phyloP scores from a whole-genome alignment of 2,329 filamentous ascomycete genomes.

The Ophiostoma himal-ulmi region DNA sequence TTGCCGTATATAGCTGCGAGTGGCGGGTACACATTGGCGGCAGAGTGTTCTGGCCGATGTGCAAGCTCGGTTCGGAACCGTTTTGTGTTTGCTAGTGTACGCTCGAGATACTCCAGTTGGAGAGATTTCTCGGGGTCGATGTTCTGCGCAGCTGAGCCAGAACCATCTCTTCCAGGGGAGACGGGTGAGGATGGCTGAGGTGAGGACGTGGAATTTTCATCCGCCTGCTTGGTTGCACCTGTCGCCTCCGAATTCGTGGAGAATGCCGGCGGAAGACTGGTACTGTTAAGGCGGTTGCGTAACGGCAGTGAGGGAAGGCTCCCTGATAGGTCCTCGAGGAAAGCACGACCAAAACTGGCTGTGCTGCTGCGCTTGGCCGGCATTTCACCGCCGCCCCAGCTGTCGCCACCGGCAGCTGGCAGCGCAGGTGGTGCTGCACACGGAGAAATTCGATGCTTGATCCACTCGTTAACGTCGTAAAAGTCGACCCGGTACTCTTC shows the following conservation, averaged over 20 bases:
- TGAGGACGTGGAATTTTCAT: neutral
- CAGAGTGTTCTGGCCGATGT: slow-evolving; percentile 53
- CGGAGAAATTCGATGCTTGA: slow-evolving; percentile 69
- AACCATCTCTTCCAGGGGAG: neutral
- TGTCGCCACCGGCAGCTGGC: slow-evolving; percentile 40
- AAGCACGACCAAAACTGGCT: slow-evolving; percentile 35
- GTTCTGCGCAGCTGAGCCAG: neutral
- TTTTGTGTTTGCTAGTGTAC: slow-evolving; percentile 65
- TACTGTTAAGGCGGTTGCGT: slow-evolving; percentile 31
- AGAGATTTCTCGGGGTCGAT: slow-evolving; percentile 33
- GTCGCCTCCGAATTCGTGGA: neutral
- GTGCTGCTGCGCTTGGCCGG: slow-evolving; percentile 31
- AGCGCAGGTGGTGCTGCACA: slow-evolving; percentile 62
- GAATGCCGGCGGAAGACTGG: slow-evolving; percentile 16
- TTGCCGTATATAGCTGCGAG: slow-evolving; percentile 81
- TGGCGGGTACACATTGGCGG: slow-evolving; percentile 72
- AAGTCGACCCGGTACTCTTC: slow-evolving; percentile 80
- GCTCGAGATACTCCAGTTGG: slow-evolving; percentile 60
- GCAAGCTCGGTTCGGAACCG: slow-evolving; percentile 70
- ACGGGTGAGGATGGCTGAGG: neutral
- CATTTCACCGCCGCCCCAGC: neutral
- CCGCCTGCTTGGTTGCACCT: neutral
- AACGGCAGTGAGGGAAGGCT: slow-evolving; percentile 39
- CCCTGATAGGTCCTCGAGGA: slow-evolving; percentile 42
- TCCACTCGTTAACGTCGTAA: slow-evolving; percentile 73